Percentiles rank a stretch among this genome's conserved stretches.
Conservation (phyloP, 139 green algal genomes). For the Chlamydomonas sphaeroides region DNA sequence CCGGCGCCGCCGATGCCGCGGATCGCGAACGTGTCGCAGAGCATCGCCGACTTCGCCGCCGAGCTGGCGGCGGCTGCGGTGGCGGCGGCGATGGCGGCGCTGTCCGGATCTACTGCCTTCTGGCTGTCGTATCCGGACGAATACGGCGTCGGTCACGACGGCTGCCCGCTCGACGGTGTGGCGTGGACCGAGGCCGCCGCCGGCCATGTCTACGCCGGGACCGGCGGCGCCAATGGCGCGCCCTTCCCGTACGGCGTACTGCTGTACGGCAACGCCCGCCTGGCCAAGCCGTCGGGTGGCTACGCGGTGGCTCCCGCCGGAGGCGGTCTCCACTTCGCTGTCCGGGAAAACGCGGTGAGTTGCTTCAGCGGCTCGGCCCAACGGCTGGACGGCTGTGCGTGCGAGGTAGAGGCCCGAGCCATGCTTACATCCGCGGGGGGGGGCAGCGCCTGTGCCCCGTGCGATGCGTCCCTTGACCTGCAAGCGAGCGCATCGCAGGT, state of each 20-base stretch:
- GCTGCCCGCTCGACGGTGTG: background rate
- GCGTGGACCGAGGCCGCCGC: background rate
- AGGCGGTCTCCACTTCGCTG: background rate
- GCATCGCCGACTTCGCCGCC: too few relatives aligned
- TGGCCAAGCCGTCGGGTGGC: background rate
- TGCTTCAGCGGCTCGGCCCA: too few relatives aligned
- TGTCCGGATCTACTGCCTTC: background rate
- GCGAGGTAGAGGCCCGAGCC: too few relatives aligned
- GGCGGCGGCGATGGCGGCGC: background rate
- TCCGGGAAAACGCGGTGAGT: conserved; percentile 17
- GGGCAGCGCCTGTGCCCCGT: too few relatives aligned
- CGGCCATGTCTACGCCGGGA: background rate
- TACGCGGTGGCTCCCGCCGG: background rate
- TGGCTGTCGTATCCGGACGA: conserved; percentile 15
- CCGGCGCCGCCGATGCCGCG: too few relatives aligned
- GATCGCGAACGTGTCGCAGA: too few relatives aligned
- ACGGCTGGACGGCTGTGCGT: too few relatives aligned
- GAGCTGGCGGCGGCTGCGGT: background rate
- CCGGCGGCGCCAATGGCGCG: too few relatives aligned
- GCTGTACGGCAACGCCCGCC: conserved; percentile 31
- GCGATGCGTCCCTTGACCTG: too few relatives aligned
- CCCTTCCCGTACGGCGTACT: conserved; percentile 13
- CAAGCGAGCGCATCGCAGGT: too few relatives aligned
- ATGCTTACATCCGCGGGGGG: too few relatives aligned
- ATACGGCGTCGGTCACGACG: conserved; percentile 14